Conservation (phyloP, 306 rosid species). For the Delonix regia region DNA sequence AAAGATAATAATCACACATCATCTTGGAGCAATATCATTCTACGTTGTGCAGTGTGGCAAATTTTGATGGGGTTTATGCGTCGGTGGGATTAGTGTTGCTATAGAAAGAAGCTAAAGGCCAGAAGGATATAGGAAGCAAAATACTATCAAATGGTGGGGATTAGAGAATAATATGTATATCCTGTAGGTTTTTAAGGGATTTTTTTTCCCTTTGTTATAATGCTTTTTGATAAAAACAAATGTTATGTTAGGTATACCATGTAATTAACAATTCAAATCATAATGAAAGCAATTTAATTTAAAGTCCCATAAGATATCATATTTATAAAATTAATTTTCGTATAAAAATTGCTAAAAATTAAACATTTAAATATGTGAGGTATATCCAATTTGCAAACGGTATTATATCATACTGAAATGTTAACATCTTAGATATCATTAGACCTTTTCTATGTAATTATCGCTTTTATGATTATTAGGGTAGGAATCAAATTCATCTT, state of each 20-base stretch:
- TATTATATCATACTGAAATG: too few species aligned
- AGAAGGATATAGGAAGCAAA: neutral
- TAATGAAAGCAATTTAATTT: too few species aligned
- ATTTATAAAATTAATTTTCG: too few species aligned
- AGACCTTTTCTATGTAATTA: too few species aligned
- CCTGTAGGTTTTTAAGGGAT: neutral
- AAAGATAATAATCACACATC: neutral
- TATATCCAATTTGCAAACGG: too few species aligned
- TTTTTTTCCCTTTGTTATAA: neutral
- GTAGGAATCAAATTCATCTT: too few species aligned
- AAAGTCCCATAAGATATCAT: too few species aligned
- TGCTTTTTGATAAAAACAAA: neutral
- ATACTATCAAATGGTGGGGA: neutral
- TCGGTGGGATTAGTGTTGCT: neutral
- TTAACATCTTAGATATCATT: too few species aligned
- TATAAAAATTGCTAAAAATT: too few species aligned
- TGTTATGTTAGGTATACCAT: neutral
- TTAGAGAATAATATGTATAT: neutral
- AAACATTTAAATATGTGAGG: too few species aligned
- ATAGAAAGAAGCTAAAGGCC: neutral
- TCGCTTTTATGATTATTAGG: too few species aligned
- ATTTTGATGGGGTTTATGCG: neutral
- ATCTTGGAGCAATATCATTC: neutral
- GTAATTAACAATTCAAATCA: neutral
- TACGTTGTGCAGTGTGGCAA: neutral